Evolutionary conservation across 176 grass and related monocot species (phyloP).

Genomic region (Oryza glaberrima): DNA sequence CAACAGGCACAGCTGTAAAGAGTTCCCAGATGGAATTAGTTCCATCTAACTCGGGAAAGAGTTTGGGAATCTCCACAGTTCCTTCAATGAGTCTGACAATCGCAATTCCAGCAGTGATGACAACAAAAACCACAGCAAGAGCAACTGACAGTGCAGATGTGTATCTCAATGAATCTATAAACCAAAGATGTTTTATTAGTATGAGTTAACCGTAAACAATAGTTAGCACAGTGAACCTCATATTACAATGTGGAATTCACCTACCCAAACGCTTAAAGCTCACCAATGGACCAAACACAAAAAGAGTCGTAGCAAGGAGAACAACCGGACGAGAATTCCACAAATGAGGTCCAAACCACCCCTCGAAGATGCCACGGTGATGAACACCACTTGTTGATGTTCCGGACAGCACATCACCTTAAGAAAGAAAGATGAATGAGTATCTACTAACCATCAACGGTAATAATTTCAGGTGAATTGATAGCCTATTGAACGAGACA

Average conservation of each 20-base stretch:
- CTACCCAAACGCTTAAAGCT: conserved; percentile 84
- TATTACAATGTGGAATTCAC: conserved; percentile 19
- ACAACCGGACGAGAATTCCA: conserved; percentile 77
- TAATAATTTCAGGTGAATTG: too few relatives aligned
- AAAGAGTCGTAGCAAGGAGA: conserved; percentile 71
- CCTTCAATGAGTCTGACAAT: conserved; percentile 66
- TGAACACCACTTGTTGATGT: conserved; percentile 79
- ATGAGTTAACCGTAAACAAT: background rate
- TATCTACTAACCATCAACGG: background rate
- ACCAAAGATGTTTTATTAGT: conserved; percentile 35
- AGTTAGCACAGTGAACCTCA: background rate
- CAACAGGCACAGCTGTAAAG: conserved; percentile 78
- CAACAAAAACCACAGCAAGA: conserved; percentile 84
- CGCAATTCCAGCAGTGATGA: conserved; percentile 77
- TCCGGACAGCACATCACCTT: conserved; percentile 94
- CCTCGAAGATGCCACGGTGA: conserved; percentile 81
- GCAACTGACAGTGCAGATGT: conserved; percentile 88
- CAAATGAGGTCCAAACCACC: conserved; percentile 82
- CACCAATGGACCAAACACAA: conserved; percentile 85
- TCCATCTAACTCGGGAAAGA: conserved; percentile 72
- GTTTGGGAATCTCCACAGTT: conserved; percentile 63
- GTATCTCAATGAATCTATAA: conserved; percentile 81
- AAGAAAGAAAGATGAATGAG: background rate
- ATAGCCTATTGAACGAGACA: background rate
- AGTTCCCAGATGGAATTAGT: conserved; percentile 62